Conservation (phyloP, 305 asterid genomes). For the Fraxinus ornus region DNA sequence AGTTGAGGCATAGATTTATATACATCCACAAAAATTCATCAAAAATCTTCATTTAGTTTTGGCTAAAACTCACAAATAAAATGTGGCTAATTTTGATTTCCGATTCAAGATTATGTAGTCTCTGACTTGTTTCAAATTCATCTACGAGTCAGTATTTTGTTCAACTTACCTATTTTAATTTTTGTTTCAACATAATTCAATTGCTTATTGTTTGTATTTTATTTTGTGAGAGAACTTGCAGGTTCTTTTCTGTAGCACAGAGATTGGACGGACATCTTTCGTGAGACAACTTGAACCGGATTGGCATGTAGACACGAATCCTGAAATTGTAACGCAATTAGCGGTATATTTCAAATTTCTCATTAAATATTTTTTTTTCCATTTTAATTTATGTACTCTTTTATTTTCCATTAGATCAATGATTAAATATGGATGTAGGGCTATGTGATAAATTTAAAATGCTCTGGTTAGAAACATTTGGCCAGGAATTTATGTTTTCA, state of each 20-base stretch:
- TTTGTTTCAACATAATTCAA: not conserved
- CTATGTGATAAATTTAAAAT: not conserved
- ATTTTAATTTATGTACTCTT: not conserved
- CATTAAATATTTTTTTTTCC: not conserved
- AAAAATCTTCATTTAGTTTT: not conserved
- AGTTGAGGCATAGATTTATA: not conserved
- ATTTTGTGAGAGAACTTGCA: conserved; percentile 40
- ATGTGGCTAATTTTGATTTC: not conserved
- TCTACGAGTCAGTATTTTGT: not conserved
- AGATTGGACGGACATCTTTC: conserved; percentile 79
- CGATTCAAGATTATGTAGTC: not conserved
- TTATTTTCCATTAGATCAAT: not conserved
- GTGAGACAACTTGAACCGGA: conserved; percentile 97
- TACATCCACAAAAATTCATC: not conserved
- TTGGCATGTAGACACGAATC: conserved; percentile 92
- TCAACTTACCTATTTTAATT: not conserved
- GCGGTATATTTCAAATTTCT: conserved; percentile 50
- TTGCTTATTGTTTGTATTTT: not conserved
- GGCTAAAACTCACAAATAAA: not conserved
- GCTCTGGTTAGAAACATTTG: not conserved
- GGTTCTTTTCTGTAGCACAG: conserved; percentile 95
- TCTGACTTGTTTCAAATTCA: not conserved
- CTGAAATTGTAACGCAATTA: conserved; percentile 71
- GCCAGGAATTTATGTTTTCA: not conserved
- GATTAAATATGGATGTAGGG: not conserved